A percentile compares a stretch with the other conserved stretches of the same genome.
Conservation (phyloP, 441 rosid species). For the Geranium incanum region DNA sequence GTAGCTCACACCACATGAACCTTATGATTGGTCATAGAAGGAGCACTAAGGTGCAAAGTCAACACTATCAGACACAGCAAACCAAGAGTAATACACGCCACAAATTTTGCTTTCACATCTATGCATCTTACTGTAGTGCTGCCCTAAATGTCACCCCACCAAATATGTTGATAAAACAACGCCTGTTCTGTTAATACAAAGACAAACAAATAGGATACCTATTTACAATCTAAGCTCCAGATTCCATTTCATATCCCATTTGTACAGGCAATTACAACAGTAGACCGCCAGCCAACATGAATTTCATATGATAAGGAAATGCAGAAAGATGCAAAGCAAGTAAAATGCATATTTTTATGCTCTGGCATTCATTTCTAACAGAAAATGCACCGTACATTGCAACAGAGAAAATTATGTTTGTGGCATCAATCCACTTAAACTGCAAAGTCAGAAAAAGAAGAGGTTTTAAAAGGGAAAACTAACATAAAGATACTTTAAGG, state of each 20-base stretch:
- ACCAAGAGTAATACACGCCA: background rate
- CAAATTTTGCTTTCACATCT: background rate
- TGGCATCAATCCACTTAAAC: no score
- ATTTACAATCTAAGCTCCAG: background rate
- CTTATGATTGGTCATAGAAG: background rate
- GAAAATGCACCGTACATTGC: no score
- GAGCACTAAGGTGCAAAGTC: background rate
- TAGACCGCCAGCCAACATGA: background rate
- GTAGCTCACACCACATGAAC: background rate
- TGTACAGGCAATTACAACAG: no score
- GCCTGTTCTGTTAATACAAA: background rate
- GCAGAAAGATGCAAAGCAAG: conserved; percentile 1
- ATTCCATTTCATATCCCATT: background rate
- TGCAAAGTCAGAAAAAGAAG: no score
- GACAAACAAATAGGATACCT: background rate
- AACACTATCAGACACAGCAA: conserved; percentile 1
- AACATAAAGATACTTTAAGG: no score
- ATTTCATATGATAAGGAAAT: background rate
- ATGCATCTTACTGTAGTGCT: conserved; percentile 2
- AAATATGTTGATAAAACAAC: background rate
- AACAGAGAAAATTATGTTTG: background rate
- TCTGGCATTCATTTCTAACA: background rate
- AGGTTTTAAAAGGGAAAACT: no score
- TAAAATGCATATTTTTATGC: background rate
- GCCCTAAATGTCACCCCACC: background rate